phyloP scores from a whole-genome alignment of 2,329 filamentous ascomycete genomes.

The Ascochyta pisi region DNA sequence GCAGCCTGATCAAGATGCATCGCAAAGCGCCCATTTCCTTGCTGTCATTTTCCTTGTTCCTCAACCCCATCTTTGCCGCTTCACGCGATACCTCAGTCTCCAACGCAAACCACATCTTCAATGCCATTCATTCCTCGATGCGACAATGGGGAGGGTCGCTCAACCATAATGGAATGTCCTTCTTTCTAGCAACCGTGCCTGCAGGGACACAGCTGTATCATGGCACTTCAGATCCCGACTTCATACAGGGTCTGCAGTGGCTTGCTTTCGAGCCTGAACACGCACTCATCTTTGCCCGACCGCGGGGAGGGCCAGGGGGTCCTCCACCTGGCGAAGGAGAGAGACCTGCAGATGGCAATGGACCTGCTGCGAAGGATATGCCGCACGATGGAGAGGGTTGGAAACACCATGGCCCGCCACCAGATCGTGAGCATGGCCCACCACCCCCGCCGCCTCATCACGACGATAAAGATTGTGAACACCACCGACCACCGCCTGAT shows the following conservation, averaged over 20 bases:
- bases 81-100: slow-evolving; percentile 1
- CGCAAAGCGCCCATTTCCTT: slow-evolving; percentile 5
- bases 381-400: not conserved
- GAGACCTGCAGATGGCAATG: not conserved
- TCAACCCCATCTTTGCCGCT: slow-evolving; percentile 1
- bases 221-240: slow-evolving; percentile 57
- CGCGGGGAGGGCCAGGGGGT: slow-evolving; percentile 9
- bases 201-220: slow-evolving; percentile 72
- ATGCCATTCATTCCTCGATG: slow-evolving; percentile 73
- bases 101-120: slow-evolving; percentile 73
- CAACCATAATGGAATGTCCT: slow-evolving; percentile 77
- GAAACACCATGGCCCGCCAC: not conserved
- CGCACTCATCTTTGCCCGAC: slow-evolving; percentile 67
- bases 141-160: slow-evolving; percentile 76
- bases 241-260: slow-evolving; percentile 68
- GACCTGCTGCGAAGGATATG: not conserved
- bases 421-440: not conserved
- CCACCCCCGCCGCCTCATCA: not conserved
- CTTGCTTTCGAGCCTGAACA: slow-evolving; percentile 80
- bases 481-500: not conserved
- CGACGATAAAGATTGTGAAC: not conserved
- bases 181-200: slow-evolving; percentile 71
- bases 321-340: slow-evolving; percentile 12
- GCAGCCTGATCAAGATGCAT: slow-evolving; percentile 21
- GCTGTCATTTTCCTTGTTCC: slow-evolving; percentile 2